Evolutionary conservation across 1,284 basidiomycete species (phyloP).

Genomic region (Melampsora abietis-canadensis): DNA sequence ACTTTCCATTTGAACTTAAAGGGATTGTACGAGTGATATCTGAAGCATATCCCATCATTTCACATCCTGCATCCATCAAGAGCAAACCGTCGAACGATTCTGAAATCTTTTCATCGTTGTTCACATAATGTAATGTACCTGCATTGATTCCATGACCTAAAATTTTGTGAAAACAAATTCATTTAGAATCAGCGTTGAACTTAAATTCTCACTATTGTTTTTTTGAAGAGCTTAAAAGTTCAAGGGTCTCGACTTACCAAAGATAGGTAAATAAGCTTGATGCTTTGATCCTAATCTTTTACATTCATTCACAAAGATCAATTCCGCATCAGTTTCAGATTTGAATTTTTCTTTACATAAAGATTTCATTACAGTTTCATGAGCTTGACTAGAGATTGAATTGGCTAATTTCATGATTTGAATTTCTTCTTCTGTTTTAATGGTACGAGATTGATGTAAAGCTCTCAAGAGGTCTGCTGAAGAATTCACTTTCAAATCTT

Average conservation of each 20-base stretch:
- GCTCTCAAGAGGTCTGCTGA: background rate
- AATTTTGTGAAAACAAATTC: background rate
- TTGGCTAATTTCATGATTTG: conserved; percentile 23
- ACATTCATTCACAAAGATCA: conserved; percentile 10
- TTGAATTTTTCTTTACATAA: background rate
- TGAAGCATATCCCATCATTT: conserved; percentile 78
- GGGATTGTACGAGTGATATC: conserved; percentile 96
- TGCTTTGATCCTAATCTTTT: conserved; percentile 20
- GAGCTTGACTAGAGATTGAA: conserved; percentile 14
- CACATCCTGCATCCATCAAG: conserved; percentile 52
- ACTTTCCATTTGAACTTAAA: conserved; percentile 51
- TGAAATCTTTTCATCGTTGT: conserved; percentile 11
- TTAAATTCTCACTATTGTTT: too few species aligned
- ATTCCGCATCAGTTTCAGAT: conserved; percentile 26
- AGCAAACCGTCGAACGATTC: conserved; percentile 8
- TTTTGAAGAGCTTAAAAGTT: too few species aligned
- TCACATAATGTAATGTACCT: conserved; percentile 24
- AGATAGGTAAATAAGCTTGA: conserved; percentile 35
- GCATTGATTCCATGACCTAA: conserved; percentile 25
- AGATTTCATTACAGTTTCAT: conserved; percentile 6
- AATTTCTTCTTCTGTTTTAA: conserved; percentile 21
- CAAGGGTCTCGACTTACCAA: conserved; percentile 13
- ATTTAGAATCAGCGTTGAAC: too few species aligned
- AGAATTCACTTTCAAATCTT: background rate
- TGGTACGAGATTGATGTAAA: conserved; percentile 7